Percentiles rank a stretch among this genome's conserved stretches.
Evolutionary conservation across 2,329 filamentous ascomycete genomes (phyloP).

Genomic region (Drechslerella coelobrocha): DNA sequence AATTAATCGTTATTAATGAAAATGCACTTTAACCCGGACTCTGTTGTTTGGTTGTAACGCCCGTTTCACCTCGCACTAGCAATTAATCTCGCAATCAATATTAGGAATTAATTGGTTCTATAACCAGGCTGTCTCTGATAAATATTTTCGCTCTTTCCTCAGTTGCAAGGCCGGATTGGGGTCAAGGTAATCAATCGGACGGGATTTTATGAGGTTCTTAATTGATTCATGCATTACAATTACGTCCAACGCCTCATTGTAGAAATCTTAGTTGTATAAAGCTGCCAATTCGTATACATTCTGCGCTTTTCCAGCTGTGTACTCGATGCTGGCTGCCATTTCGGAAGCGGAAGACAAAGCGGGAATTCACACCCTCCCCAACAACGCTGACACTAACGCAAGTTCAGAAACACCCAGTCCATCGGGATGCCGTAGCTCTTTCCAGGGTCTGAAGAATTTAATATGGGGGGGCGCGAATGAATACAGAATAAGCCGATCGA

Average conservation of each 20-base stretch:
- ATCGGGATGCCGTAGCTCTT: constrained; percentile 31
- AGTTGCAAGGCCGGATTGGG: too few species aligned
- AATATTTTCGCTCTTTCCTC: too few species aligned
- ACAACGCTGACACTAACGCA: constrained; percentile 33
- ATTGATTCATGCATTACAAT: too few species aligned
- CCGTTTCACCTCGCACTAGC: constrained; percentile 41
- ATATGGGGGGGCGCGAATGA: background rate
- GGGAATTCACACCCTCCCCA: constrained; percentile 36
- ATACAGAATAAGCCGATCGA: constrained; percentile 2
- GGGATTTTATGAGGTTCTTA: too few species aligned
- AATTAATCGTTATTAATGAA: constrained; percentile 49
- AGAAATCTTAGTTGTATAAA: background rate
- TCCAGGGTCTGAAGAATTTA: constrained; percentile 9
- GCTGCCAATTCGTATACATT: background rate
- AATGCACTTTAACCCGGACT: constrained; percentile 39
- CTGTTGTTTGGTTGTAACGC: constrained; percentile 32
- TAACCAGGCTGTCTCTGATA: background rate
- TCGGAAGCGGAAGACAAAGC: constrained; percentile 43
- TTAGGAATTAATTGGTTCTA: background rate
- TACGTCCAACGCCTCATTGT: too few species aligned
- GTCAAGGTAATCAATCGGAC: too few species aligned
- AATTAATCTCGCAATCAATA: constrained; percentile 40
- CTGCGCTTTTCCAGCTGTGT: constrained; percentile 7
- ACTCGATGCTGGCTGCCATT: constrained; percentile 16
- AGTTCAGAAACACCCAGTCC: constrained; percentile 24